Evolutionary conservation across 2,329 filamentous ascomycete genomes (phyloP), one percentile per base, ranked within the genome.

Genomic region (Claviceps purpurea): DNA sequence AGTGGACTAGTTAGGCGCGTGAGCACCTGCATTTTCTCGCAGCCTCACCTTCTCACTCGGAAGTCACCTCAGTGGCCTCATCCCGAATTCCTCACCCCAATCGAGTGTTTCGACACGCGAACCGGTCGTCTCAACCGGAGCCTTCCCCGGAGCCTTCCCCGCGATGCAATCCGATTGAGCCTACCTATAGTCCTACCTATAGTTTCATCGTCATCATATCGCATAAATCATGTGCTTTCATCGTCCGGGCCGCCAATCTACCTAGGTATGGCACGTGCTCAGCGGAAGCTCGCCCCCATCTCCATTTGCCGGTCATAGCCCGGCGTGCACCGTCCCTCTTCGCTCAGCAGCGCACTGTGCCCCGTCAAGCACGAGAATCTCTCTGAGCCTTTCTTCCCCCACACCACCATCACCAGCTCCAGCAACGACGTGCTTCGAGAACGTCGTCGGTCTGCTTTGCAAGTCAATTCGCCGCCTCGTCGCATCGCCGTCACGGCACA

Each of bases 11-110:
- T 34, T 51, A 22, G 20, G 52, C 56, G 54, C 56, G 56, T 57
- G 56, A 57, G 50, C 54, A 53, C 10, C 46, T 30, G 39, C 39
- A 26, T 51, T 54, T 49, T 53, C 44, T 43, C 34, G 18, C 34
- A 18, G 43, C 34, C n/a, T 38, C 41, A 24, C 4, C 41, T 13
- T 14, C 14, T 34, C 30, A 34, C 30, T 34, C 10, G 10, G 30
- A 34, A 34, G 30, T 34, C 30, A 34, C 30, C 30, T 34, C 30
- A 34, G 22, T 16, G 20, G 18, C 45, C 20, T 47, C 11, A 38
- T 30, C 18, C 10, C 30, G 10, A 34, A 34, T 11, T 34, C 30
- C 30, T 34, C 30, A 34, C 10, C 30, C 30, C 30, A 34, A 34
- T 34, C 30, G 30, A 34, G 30, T 34, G 30, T 34, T 34, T 34